phyloP scores from a whole-genome alignment of 805 yeast genomes.

The Scheffersomyces amazonensis region DNA sequence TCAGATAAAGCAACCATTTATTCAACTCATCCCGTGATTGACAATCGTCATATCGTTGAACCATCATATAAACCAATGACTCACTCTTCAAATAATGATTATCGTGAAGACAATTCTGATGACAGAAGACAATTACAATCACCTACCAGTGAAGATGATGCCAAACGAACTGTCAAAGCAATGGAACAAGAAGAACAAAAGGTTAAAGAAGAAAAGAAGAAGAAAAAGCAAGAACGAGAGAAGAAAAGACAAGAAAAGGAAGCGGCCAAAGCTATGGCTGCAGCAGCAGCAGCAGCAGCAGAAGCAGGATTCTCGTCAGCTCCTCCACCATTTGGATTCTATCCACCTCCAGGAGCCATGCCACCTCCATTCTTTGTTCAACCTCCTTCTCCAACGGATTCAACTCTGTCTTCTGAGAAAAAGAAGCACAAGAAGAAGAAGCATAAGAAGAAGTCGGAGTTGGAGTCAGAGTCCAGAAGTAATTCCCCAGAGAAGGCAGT shows the following conservation, averaged over 20 bases:
- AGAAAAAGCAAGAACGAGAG: constrained; percentile 4
- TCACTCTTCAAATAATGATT: not conserved
- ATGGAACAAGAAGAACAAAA: constrained; percentile 1
- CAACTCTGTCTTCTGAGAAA: constrained; percentile 4
- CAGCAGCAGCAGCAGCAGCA: constrained; percentile 10
- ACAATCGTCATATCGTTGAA: too few species aligned
- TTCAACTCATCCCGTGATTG: too few species aligned
- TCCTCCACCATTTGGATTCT: constrained; percentile 6
- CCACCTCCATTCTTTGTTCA: constrained; percentile 5
- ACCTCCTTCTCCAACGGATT: constrained; percentile 10
- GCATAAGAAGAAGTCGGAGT: too few species aligned
- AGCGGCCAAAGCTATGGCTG: constrained; percentile 1
- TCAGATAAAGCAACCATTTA: not conserved
- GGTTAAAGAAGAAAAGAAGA: constrained; percentile 6
- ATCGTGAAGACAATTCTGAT: not conserved
- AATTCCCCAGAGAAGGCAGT: too few species aligned
- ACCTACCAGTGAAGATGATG: not conserved
- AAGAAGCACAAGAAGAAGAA: not conserved
- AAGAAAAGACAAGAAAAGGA: not conserved
- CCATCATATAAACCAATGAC: not conserved
- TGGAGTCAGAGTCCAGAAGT: too few species aligned
- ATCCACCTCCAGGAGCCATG: constrained; percentile 4
- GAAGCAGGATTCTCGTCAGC: constrained; percentile 11
- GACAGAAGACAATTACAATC: not conserved
- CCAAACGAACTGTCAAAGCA: not conserved